These are phyloP conservation scores for Hylodesmum podocarpum DNA, from an alignment of 306 rosid genomes.

Conservation along the genomic window DNA sequence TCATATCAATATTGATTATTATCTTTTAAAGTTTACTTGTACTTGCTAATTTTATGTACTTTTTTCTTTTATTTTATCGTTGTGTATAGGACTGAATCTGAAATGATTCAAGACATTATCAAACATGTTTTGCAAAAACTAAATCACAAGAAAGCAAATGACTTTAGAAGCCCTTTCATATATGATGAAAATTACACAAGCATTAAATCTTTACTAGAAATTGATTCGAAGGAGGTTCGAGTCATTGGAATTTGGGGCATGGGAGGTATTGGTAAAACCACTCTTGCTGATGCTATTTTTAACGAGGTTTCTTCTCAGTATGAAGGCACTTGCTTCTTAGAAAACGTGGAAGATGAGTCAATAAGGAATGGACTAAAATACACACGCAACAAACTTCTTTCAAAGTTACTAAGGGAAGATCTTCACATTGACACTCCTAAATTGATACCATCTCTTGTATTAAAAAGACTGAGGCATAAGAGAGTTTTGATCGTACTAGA, in stretches of 20 bases:
- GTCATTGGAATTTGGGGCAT: slow-evolving; percentile 36
- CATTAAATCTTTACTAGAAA: neutral
- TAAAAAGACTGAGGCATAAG: neutral
- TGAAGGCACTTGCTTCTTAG: neutral
- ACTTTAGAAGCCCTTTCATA: neutral
- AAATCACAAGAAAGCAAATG: neutral
- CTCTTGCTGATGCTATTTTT: slow-evolving; percentile 14
- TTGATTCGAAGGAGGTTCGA: neutral
- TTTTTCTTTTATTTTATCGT: neutral
- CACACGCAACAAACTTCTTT: neutral
- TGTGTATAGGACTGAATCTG: neutral
- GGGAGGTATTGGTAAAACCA: slow-evolving; percentile 35
- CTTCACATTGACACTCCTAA: neutral
- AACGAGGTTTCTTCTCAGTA: neutral
- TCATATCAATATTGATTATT: too few relatives aligned
- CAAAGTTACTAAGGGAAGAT: neutral
- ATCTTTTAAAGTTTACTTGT: too few relatives aligned
- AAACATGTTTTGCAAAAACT: neutral
- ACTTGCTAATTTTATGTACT: neutral
- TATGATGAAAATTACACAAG: neutral
- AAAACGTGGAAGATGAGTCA: slow-evolving; percentile 7
- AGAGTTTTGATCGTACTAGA: slow-evolving; percentile 27
- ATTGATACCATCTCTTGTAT: neutral
- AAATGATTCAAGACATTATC: neutral
- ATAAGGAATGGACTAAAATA: neutral